Percentiles rank a stretch among this genome's conserved stretches.
These are phyloP conservation scores for Metschnikowia shivogae DNA, from an alignment of 805 yeast species.

Conservation along the genomic window DNA sequence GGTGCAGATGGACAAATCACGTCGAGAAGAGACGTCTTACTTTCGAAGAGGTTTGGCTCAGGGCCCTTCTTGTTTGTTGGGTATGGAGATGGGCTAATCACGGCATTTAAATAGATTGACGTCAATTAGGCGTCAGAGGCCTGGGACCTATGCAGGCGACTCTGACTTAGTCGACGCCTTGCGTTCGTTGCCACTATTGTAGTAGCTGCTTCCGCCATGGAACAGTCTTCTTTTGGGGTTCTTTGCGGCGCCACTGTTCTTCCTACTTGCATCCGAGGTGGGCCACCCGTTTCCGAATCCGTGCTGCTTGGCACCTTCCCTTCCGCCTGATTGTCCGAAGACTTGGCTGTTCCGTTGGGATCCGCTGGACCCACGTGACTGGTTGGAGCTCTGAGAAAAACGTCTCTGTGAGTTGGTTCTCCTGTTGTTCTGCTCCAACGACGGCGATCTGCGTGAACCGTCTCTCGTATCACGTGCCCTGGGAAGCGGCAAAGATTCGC, in stretches of 20 bases:
- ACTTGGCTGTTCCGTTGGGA: not conserved
- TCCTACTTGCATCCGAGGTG: constrained; percentile 4
- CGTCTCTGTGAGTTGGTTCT: constrained; percentile 1
- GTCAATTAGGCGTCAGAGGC: not conserved
- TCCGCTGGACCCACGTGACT: constrained; percentile 3
- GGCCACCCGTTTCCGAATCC: not conserved
- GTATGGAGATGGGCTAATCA: constrained; percentile 53
- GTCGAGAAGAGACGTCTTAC: constrained; percentile 7
- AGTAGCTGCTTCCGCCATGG: constrained; percentile 24
- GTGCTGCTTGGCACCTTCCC: not conserved
- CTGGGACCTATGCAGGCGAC: not conserved
- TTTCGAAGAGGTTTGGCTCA: constrained; percentile 10
- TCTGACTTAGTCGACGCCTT: constrained; percentile 6
- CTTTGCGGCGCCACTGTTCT: constrained; percentile 32
- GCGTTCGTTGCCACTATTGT: constrained; percentile 8
- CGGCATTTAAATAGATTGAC: constrained; percentile 19
- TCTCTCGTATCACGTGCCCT: not conserved
- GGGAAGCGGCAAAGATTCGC: not conserved
- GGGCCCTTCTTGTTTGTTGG: constrained; percentile 42
- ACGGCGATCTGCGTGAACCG: constrained; percentile 1
- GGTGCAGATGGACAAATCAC: not conserved
- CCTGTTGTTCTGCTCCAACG: not conserved
- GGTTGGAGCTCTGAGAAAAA: not conserved
- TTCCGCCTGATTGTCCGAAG: not conserved
- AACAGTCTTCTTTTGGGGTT: constrained; percentile 30